Percentiles rank a stretch among this genome's conserved stretches.
Conservation (phyloP, 805 yeast species). For the Monosporozyma aquatica region DNA sequence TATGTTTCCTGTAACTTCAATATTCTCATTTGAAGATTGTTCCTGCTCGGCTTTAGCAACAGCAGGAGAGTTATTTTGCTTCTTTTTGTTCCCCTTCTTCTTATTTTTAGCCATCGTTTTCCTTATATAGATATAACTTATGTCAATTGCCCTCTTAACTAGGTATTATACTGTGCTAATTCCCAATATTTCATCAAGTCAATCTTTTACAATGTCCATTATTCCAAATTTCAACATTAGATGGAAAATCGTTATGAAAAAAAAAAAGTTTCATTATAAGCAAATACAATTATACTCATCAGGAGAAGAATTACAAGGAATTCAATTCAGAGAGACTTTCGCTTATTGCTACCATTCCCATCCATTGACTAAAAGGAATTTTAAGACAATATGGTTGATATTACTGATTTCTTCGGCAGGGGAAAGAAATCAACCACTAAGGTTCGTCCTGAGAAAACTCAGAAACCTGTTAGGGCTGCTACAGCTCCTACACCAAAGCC, state of each 20-base stretch:
- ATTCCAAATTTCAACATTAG: too few relatives aligned
- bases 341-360: too few relatives aligned
- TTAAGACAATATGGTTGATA: slow-evolving; percentile 18
- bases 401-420: slow-evolving; percentile 34
- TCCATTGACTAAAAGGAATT: not conserved
- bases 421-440: slow-evolving; percentile 8
- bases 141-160: too few relatives aligned
- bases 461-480: slow-evolving; percentile 1
- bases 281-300: too few relatives aligned
- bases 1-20: not conserved
- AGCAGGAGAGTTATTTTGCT: not conserved
- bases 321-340: too few relatives aligned
- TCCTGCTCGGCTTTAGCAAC: not conserved
- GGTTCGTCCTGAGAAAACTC: not conserved
- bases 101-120: slow-evolving; percentile 16
- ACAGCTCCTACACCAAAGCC: slow-evolving; percentile 10
- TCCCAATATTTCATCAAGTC: too few relatives aligned
- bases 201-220: too few relatives aligned
- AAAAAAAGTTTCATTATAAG: too few relatives aligned
- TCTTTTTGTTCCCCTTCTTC: slow-evolving; percentile 9
- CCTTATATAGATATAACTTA: too few relatives aligned
- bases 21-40: not conserved
- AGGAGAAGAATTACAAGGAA: too few relatives aligned
- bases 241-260: too few relatives aligned
- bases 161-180: too few relatives aligned